phyloP scores from a whole-genome alignment of 2,329 filamentous ascomycete genomes.

The Ophiostoma sp. region DNA sequence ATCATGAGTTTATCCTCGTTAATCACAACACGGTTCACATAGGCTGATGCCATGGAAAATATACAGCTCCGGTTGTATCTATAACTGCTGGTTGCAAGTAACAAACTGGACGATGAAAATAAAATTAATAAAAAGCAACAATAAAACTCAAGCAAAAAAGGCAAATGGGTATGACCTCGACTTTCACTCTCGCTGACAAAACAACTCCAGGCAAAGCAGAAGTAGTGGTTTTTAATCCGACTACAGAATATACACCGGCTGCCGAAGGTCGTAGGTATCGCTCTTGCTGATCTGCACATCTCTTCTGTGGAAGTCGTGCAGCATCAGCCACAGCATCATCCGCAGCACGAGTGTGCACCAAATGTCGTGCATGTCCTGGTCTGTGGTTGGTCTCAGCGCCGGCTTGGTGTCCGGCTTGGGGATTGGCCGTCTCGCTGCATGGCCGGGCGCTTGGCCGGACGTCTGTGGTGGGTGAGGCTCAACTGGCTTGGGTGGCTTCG shows the following conservation, averaged over 20 bases:
- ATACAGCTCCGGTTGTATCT: not conserved
- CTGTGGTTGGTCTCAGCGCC: not conserved
- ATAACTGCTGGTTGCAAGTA: not conserved
- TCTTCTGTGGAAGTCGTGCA: constrained; percentile 53
- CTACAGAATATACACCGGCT: constrained; percentile 49
- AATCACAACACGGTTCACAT: not conserved
- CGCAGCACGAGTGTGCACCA: constrained; percentile 54
- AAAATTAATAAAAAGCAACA: not conserved
- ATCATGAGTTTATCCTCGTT: not conserved
- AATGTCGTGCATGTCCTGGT: constrained; percentile 36
- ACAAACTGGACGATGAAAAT: not conserved
- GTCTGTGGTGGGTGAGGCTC: not conserved
- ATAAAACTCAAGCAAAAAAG: not conserved
- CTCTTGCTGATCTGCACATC: constrained; percentile 51
- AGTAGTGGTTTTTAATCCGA: not conserved
- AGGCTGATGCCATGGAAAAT: not conserved
- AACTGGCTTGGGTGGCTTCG: not conserved
- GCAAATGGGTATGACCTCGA: not conserved
- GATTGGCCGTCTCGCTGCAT: not conserved
- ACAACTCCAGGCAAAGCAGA: not conserved
- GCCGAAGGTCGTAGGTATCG: constrained; percentile 48
- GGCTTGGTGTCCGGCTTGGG: not conserved
- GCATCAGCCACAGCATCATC: constrained; percentile 55
- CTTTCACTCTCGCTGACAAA: not conserved
- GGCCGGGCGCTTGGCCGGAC: not conserved